phyloP scores from a whole-genome alignment of 352 stramenopile genomes.

The Phytopythium cucurbitacearum region DNA sequence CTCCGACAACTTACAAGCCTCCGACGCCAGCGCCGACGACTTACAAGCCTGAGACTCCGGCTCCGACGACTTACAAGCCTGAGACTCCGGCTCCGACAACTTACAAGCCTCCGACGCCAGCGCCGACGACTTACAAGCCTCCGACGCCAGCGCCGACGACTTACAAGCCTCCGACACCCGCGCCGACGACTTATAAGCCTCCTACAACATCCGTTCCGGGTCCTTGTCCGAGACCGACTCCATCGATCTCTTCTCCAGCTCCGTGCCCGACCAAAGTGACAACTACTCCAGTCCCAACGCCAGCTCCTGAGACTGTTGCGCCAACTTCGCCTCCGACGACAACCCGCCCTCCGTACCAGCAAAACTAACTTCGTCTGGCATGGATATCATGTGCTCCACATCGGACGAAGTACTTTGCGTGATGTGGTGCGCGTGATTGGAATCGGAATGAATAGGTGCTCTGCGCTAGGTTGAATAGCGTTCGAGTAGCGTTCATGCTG shows the following conservation, averaged over 20 bases:
- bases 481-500: too few relatives aligned
- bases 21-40: slow-evolving; percentile 8
- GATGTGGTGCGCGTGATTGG: too few relatives aligned
- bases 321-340: neutral
- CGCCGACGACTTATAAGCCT: neutral
- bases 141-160: neutral
- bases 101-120: neutral
- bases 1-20: neutral
- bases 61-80: neutral
- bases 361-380: too few relatives aligned
- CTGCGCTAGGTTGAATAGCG: too few relatives aligned
- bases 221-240: neutral
- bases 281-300: neutral
- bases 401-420: too few relatives aligned
- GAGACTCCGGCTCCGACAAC: slow-evolving; percentile 4
- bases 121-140: neutral
- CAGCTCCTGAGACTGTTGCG: neutral
- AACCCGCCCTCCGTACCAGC: neutral
- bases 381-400: too few relatives aligned
- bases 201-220: neutral
- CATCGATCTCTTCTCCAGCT: neutral
- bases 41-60: slow-evolving; percentile 2
- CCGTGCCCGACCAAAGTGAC: neutral
- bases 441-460: too few relatives aligned
- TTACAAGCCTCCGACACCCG: neutral